Base-by-base conservation (phyloP, 2,329 filamentous ascomycete species). In the Alternaria dauci region DNA sequence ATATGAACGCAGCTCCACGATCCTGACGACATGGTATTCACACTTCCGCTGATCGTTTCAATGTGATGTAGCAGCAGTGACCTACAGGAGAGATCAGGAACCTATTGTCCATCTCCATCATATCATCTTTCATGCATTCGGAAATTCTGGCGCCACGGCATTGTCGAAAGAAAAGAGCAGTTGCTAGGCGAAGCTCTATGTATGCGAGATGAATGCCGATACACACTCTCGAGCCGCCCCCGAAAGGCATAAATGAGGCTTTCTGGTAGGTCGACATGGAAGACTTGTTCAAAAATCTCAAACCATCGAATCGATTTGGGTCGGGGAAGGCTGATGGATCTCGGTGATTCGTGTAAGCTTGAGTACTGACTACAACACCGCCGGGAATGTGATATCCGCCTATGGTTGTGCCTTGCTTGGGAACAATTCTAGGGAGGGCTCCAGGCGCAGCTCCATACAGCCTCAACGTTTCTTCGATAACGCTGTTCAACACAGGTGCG, bases 191-290 rank as follows among this genome's bases (percentile, higher is more conserved):
- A 28, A 88, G 71, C 67, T 88, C 85, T 71, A 85, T 84, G 16
- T 78, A 76, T 0, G 89, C 89, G 65, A 91, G 86, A 68, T 91
- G 88, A 2, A 87, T 85, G 0, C 89, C 89, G 4, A 92, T 80
- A 65, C 89, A 91, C 78, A 89, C 87, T 26, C 88, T 81, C 0
- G 88, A 87, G 0, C 89, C 89, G 16, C 85, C 89, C 2, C 88
- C 87, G 73, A 91, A 91, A 0, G 88, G 87, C 82, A 87, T 87
- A 62, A 88, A 90, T 23, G 85, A 85, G 6, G 84, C 81, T 53
- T 85, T 82, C 8, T 73, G 71, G 14, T 61, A 59, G 5, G 63
- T 44, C 16, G 68, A 62, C 41, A 68, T 48, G 9, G 32, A 61
- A 20, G 62, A 54, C 16, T 58, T 68, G 43, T 60, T 56, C 58